These are phyloP conservation scores for Alternaria infectoria DNA, from an alignment of 2,329 filamentous ascomycete genomes.

Conservation along the genomic window DNA sequence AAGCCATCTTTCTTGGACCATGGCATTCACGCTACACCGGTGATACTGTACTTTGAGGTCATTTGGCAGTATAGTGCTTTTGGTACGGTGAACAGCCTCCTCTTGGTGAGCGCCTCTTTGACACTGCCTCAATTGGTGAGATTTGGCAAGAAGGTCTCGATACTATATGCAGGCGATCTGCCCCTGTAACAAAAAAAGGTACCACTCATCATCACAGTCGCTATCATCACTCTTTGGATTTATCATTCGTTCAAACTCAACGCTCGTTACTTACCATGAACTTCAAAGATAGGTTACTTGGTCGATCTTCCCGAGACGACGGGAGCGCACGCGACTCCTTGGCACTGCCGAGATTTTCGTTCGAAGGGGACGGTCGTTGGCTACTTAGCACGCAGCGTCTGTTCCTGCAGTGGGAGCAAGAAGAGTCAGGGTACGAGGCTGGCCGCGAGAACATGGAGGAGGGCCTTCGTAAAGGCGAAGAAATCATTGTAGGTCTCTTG, in stretches of 20 bases:
- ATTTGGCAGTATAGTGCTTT: background rate
- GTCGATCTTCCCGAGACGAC: constrained; percentile 9
- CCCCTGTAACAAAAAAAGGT: background rate
- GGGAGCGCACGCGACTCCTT: constrained; percentile 4
- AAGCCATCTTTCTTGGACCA: background rate
- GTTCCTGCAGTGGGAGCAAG: constrained; percentile 20
- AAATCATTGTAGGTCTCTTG: constrained; percentile 23
- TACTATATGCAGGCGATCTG: background rate
- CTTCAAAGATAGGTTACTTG: constrained; percentile 19
- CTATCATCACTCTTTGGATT: background rate
- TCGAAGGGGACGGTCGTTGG: constrained; percentile 21
- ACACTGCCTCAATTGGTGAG: constrained; percentile 21
- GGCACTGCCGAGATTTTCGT: constrained; percentile 25
- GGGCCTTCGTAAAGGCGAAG: constrained; percentile 10
- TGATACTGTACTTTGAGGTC: background rate
- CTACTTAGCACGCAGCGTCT: constrained; percentile 30
- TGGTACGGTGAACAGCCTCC: constrained; percentile 10
- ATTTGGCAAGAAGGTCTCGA: background rate
- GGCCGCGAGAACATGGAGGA: constrained; percentile 9
- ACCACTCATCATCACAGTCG: background rate
- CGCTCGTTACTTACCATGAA: constrained; percentile 15
- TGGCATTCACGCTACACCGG: background rate
- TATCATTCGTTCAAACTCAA: background rate
- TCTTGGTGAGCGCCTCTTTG: background rate
- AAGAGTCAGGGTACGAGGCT: constrained; percentile 17